phyloP scores from a whole-genome alignment of 2,329 filamentous ascomycete species.

The Paraphaeosphaeria sporulosa region DNA sequence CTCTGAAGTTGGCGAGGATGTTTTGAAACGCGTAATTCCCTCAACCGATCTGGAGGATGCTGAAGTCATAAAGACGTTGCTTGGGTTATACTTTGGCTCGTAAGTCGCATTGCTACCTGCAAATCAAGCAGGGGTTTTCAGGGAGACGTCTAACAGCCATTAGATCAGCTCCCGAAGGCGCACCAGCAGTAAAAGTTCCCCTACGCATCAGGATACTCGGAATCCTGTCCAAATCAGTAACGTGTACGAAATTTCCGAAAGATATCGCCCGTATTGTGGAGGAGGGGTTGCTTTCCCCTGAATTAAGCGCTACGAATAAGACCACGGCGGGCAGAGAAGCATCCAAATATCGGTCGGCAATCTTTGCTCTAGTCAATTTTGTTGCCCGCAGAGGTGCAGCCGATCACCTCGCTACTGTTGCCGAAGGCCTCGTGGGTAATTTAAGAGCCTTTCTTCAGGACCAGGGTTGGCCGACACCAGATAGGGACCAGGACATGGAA shows the following conservation, averaged over 20 bases:
- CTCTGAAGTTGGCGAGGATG: conserved; percentile 84
- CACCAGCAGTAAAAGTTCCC: conserved; percentile 63
- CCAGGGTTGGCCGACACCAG: conserved; percentile 81
- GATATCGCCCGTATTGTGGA: conserved; percentile 74
- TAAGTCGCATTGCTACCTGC: conserved; percentile 20
- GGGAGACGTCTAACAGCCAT: not conserved
- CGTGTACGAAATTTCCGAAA: conserved; percentile 73
- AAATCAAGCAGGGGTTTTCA: not conserved
- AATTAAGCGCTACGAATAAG: conserved; percentile 42
- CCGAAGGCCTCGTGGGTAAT: conserved; percentile 70
- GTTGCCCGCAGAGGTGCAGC: conserved; percentile 75
- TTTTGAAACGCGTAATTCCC: conserved; percentile 78
- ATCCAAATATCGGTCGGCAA: conserved; percentile 78
- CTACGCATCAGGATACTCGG: conserved; percentile 80
- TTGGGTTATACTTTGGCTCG: conserved; percentile 72
- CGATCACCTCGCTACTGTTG: conserved; percentile 69
- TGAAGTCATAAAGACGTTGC: conserved; percentile 69
- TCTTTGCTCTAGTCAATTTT: conserved; percentile 89
- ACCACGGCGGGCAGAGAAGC: conserved; percentile 72
- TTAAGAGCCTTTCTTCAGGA: conserved; percentile 77
- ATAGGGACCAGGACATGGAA: conserved; percentile 63
- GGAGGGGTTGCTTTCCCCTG: conserved; percentile 64
- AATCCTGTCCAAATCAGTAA: conserved; percentile 77
- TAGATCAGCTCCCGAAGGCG: conserved; percentile 49
- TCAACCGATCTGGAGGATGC: conserved; percentile 76